These are phyloP conservation scores for Alternaria brassicicola DNA, from an alignment of 2,329 filamentous ascomycete species.

Conservation along the genomic window DNA sequence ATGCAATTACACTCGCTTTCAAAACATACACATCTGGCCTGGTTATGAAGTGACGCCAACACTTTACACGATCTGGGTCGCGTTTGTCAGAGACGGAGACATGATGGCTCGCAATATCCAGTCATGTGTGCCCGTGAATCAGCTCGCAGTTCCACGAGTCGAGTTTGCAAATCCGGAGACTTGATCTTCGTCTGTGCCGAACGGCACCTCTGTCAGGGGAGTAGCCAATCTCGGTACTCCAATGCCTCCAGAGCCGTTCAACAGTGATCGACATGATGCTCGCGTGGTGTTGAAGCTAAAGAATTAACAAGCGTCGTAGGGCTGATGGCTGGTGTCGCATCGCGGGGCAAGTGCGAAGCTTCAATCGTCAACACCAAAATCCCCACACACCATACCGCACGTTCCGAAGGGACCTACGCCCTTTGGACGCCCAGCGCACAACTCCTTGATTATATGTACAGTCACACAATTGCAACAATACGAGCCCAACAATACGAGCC, in stretches of 20 bases:
- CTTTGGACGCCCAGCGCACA: neutral
- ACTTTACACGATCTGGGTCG: neutral
- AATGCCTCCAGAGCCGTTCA: neutral
- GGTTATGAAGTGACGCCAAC: neutral
- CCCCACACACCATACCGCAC: neutral
- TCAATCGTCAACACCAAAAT: constrained; percentile 3
- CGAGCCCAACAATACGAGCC: neutral
- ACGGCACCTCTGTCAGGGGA: neutral
- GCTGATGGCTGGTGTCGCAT: constrained; percentile 12
- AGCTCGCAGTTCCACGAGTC: neutral
- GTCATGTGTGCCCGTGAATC: neutral
- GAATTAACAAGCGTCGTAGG: constrained; percentile 23
- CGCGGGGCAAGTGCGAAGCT: constrained; percentile 17
- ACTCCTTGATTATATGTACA: neutral
- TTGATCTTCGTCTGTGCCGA: constrained; percentile 9
- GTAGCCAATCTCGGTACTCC: constrained; percentile 2
- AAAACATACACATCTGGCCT: neutral
- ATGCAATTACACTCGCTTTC: constrained; percentile 47
- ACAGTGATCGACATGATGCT: constrained; percentile 19
- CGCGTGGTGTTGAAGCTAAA: constrained; percentile 21
- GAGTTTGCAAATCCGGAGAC: constrained; percentile 4
- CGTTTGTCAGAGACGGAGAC: neutral
- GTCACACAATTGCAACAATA: neutral
- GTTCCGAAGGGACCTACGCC: neutral
- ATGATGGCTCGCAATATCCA: neutral